A percentile compares a stretch with the other conserved stretches of the same genome.
phyloP scores from a whole-genome alignment of 805 yeast genomes.

The Barnettozyma populi region DNA sequence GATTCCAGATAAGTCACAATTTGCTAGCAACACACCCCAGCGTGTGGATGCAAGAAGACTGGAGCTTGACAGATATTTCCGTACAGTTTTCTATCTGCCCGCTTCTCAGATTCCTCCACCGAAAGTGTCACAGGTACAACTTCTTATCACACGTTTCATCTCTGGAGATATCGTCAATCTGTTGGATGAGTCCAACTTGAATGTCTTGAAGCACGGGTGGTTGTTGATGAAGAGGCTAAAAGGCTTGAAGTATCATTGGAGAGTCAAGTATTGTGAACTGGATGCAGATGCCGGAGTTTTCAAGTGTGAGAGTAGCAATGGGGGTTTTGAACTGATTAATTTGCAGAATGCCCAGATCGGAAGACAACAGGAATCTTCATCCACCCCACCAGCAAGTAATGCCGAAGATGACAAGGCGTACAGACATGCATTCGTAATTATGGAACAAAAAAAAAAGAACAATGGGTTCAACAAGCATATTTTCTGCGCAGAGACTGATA shows the following conservation, averaged over 20 bases:
- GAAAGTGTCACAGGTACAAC: conserved; percentile 16
- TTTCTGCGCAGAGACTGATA: conserved; percentile 74
- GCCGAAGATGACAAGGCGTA: conserved; percentile 29
- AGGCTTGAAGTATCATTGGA: conserved; percentile 63
- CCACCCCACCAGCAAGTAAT: neutral
- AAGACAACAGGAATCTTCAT: conserved; percentile 32
- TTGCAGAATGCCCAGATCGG: conserved; percentile 52
- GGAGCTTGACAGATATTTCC: conserved; percentile 54
- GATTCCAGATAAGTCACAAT: conserved; percentile 60
- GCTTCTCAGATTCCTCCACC: conserved; percentile 41
- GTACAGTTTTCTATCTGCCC: conserved; percentile 50
- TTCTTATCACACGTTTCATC: conserved; percentile 51
- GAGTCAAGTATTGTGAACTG: conserved; percentile 55
- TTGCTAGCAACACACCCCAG: conserved; percentile 52
- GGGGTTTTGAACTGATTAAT: conserved; percentile 47
- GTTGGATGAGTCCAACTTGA: conserved; percentile 44
- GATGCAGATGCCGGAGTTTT: conserved; percentile 50
- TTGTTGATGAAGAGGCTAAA: conserved; percentile 53
- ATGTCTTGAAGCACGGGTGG: conserved; percentile 58
- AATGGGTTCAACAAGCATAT: conserved; percentile 43
- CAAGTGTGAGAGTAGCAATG: conserved; percentile 54
- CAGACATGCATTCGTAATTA: conserved; percentile 54
- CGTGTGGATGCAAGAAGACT: conserved; percentile 59
- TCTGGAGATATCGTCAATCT: conserved; percentile 63
- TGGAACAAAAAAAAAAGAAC: conserved; percentile 38